phyloP scores from a whole-genome alignment of 2,329 filamentous ascomycete species.

The Coleophoma crateriformis region DNA sequence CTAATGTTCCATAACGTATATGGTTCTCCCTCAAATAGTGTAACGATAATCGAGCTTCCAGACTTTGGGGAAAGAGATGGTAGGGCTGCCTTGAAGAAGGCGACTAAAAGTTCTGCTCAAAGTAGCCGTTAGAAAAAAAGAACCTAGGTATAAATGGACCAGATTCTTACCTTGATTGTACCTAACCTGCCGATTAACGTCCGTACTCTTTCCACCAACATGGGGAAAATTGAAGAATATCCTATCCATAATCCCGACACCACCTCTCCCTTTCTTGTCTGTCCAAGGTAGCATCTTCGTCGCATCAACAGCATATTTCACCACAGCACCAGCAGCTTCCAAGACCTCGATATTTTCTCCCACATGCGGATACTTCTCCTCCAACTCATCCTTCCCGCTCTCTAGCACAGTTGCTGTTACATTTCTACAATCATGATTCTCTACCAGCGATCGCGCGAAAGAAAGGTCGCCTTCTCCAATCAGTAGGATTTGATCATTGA shows the following conservation, averaged over 20 bases:
- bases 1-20: constrained; percentile 95
- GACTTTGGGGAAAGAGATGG: constrained; percentile 41
- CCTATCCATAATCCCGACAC: constrained; percentile 55
- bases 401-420: constrained; percentile 69
- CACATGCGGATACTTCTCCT: constrained; percentile 70
- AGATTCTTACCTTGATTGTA: constrained; percentile 62
- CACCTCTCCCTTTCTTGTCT: constrained; percentile 13
- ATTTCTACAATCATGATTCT: constrained; percentile 59
- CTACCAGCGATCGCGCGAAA: constrained; percentile 63
- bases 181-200: constrained; percentile 90
- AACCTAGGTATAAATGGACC: neutral
- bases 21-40: constrained; percentile 87
- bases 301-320: constrained; percentile 63
- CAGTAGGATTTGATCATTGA: constrained; percentile 64
- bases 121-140: neutral
- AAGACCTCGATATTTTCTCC: constrained; percentile 52
- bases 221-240: constrained; percentile 98
- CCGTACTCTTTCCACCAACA: constrained; percentile 84
- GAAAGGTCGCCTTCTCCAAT: constrained; percentile 79
- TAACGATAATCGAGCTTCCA: constrained; percentile 65
- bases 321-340: constrained; percentile 33
- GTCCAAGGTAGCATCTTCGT: constrained; percentile 50
- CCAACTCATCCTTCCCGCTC: constrained; percentile 47
- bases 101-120: constrained; percentile 55
- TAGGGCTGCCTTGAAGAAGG: constrained; percentile 56